Evolutionary conservation across 2,329 filamentous ascomycete genomes (phyloP).

Genomic region (Tympanopsis confertula): DNA sequence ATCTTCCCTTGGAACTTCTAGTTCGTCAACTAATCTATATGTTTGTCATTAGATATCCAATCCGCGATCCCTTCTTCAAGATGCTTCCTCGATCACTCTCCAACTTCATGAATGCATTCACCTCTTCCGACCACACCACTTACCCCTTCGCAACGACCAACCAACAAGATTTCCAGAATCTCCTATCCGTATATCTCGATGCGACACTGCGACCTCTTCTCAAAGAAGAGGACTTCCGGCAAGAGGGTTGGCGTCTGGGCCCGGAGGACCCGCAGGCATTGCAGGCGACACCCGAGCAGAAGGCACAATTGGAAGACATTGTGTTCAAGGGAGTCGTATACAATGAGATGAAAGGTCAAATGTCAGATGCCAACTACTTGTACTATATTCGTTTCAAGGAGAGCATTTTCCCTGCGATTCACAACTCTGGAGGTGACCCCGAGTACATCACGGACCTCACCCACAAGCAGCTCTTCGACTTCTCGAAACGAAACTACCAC

Average conservation of each 20-base stretch:
- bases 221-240: slow-evolving; percentile 58
- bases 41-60: slow-evolving; percentile 45
- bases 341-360: slow-evolving; percentile 73
- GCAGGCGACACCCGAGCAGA: slow-evolving; percentile 19
- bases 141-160: slow-evolving; percentile 71
- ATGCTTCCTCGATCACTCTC: slow-evolving; percentile 69
- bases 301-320: slow-evolving; percentile 31
- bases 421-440: slow-evolving; percentile 66
- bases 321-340: slow-evolving; percentile 69
- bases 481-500: slow-evolving; percentile 62
- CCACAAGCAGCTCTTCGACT: slow-evolving; percentile 54
- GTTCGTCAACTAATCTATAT: neutral
- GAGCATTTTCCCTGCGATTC: slow-evolving; percentile 57
- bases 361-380: slow-evolving; percentile 64
- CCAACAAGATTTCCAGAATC: slow-evolving; percentile 60
- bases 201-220: slow-evolving; percentile 60
- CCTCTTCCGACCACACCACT: slow-evolving; percentile 60
- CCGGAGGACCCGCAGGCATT: slow-evolving; percentile 51
- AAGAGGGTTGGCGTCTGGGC: slow-evolving; percentile 66
- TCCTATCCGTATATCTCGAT: slow-evolving; percentile 65
- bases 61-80: slow-evolving; percentile 71
- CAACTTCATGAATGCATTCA: slow-evolving; percentile 74
- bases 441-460: slow-evolving; percentile 64
- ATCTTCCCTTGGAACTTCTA: neutral
- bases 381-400: slow-evolving; percentile 65